A percentile compares a stretch with the other conserved stretches of the same genome.
Conservation (phyloP, 345 rosid genomes). For the Populus euphratica region DNA sequence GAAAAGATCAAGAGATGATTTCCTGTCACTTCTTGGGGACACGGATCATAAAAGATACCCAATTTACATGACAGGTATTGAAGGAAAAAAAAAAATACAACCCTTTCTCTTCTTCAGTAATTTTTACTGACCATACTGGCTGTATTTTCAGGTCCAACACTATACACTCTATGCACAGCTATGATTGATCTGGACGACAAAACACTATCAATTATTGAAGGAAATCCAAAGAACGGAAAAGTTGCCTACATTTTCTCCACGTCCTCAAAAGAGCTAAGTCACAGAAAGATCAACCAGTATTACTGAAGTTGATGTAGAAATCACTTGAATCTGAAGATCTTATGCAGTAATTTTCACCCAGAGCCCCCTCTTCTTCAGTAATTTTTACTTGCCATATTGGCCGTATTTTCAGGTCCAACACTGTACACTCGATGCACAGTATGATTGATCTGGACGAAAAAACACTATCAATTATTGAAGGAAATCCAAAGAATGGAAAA, state of each 20-base stretch:
- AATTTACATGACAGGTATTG: conserved; percentile 54
- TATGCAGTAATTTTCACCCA: conserved; percentile 4
- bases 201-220: conserved; percentile 44
- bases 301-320: not conserved
- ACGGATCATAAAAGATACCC: conserved; percentile 39
- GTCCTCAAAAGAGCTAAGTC: conserved; percentile 25
- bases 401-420: conserved; percentile 45
- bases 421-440: conserved; percentile 46
- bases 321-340: conserved; percentile 2
- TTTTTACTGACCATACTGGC: conserved; percentile 7
- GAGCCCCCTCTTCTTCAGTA: conserved; percentile 9
- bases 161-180: conserved; percentile 47
- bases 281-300: conserved; percentile 1
- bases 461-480: conserved; percentile 44
- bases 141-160: conserved; percentile 46
- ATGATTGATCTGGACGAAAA: conserved; percentile 43
- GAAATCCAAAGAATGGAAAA: conserved; percentile 43
- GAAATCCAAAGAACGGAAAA: conserved; percentile 43
- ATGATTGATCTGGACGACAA: conserved; percentile 43
- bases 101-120: conserved; percentile 11
- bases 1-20: conserved; percentile 42
- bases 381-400: conserved; percentile 8
- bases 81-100: not conserved
- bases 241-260: conserved; percentile 44
- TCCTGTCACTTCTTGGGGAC: conserved; percentile 53